Conservation (phyloP, 2,329 filamentous ascomycete species). For the Diaporthe vaccinii region DNA sequence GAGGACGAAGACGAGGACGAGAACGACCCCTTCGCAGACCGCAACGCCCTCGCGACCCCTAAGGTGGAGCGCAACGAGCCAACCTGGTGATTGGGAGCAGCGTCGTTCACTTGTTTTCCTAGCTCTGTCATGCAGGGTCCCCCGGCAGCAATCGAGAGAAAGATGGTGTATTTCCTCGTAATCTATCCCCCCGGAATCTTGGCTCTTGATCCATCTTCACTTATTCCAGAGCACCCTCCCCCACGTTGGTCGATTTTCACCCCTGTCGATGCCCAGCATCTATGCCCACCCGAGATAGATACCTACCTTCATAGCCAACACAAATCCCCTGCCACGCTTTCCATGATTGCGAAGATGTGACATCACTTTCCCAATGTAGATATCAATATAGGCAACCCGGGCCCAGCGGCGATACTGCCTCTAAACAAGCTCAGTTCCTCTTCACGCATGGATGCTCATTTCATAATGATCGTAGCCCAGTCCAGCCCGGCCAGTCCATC, state of each 20-base stretch:
- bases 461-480: not conserved
- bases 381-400: not conserved
- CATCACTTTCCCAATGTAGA: not conserved
- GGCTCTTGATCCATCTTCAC: not conserved
- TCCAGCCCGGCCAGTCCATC: not conserved
- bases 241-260: not conserved
- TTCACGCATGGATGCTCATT: not conserved
- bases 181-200: not conserved
- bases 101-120: not conserved
- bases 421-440: not conserved
- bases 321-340: not conserved
- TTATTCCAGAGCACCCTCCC: not conserved
- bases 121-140: not conserved
- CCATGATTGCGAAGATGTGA: not conserved
- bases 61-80: slow-evolving; percentile 55
- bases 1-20: slow-evolving; percentile 77
- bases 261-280: not conserved
- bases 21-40: slow-evolving; percentile 89
- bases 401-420: not conserved
- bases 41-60: slow-evolving; percentile 72
- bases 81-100: slow-evolving; percentile 47
- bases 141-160: not conserved
- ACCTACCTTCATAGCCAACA: slow-evolving; percentile 11
- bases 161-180: not conserved
- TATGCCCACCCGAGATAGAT: slow-evolving; percentile 17